Conservation (phyloP, 2,329 filamentous ascomycete genomes). For the Leptographium flavum region DNA sequence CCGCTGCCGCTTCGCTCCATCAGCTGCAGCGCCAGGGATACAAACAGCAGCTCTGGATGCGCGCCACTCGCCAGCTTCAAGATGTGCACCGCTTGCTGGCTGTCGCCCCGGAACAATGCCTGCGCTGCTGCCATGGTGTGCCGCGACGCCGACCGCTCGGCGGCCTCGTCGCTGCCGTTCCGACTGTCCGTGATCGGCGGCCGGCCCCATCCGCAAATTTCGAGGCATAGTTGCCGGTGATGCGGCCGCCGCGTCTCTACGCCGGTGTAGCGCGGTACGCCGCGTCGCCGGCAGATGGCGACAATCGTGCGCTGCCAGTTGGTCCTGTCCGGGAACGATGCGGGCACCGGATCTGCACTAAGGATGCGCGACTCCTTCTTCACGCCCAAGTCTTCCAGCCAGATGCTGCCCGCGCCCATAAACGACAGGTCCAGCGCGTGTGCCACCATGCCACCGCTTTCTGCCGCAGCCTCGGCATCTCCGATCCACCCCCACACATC, state of each 20-base stretch:
- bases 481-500: slow-evolving; percentile 67
- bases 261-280: slow-evolving; percentile 28
- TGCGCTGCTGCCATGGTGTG: slow-evolving; percentile 65
- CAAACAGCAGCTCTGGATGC: slow-evolving; percentile 51
- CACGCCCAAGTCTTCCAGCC: slow-evolving; percentile 54
- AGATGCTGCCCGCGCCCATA: slow-evolving; percentile 58
- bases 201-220: slow-evolving; percentile 60
- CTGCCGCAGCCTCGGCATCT: slow-evolving; percentile 46
- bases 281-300: slow-evolving; percentile 47
- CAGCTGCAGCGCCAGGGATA: slow-evolving; percentile 51
- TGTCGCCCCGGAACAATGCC: slow-evolving; percentile 60
- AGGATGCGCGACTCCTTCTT: slow-evolving; percentile 6
- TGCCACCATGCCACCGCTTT: slow-evolving; percentile 55
- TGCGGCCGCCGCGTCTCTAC: slow-evolving; percentile 39
- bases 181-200: slow-evolving; percentile 15
- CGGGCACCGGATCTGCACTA: slow-evolving; percentile 25
- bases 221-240: slow-evolving; percentile 61
- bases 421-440: slow-evolving; percentile 59
- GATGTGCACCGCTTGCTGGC: slow-evolving; percentile 52
- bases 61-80: slow-evolving; percentile 52
- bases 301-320: slow-evolving; percentile 50
- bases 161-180: slow-evolving; percentile 7
- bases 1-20: slow-evolving; percentile 30
- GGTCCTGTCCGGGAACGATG: slow-evolving; percentile 31
- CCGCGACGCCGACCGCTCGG: slow-evolving; percentile 36